Conservation (phyloP, 305 asterid genomes). For the Ajuga reptans region DNA sequence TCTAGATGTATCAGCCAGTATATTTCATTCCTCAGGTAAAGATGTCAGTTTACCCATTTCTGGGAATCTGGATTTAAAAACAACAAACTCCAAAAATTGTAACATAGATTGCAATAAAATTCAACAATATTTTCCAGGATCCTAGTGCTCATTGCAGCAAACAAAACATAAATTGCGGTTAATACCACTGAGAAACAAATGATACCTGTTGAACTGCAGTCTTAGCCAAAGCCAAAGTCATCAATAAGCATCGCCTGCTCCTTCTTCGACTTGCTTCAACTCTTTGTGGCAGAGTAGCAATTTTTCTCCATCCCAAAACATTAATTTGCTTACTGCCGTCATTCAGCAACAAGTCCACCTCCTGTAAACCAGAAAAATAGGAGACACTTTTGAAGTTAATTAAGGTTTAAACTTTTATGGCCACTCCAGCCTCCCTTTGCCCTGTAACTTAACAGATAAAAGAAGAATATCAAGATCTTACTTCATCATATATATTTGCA, state of each 20-base stretch:
- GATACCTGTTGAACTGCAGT: constrained; percentile 76
- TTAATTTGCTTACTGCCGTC: constrained; percentile 98
- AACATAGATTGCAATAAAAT: constrained; percentile 10
- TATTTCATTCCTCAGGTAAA: constrained; percentile 7
- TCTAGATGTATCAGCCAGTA: constrained; percentile 10
- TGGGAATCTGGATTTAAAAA: background rate
- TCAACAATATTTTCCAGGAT: constrained; percentile 10
- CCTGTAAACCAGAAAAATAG: constrained; percentile 45
- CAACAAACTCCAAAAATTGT: no score
- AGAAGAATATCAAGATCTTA: constrained; percentile 30
- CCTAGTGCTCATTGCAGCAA: constrained; percentile 15
- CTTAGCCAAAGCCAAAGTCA: constrained; percentile 92
- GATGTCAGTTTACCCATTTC: constrained; percentile 15
- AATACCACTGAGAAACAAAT: constrained; percentile 25
- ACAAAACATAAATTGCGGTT: constrained; percentile 21
- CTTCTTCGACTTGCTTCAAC: constrained; percentile 97
- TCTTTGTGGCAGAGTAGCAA: constrained; percentile 63
- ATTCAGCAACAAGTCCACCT: constrained; percentile 93
- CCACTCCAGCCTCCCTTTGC: constrained; percentile 10
- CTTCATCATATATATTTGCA: constrained; percentile 95
- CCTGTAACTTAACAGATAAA: constrained; percentile 19
- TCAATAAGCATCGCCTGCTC: constrained; percentile 91
- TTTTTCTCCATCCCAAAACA: constrained; percentile 84
- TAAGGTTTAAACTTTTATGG: background rate
- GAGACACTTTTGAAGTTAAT: constrained; percentile 14